Conservation (phyloP, 2,329 filamentous ascomycete species). For the Sphaerostilbella broomeana region DNA sequence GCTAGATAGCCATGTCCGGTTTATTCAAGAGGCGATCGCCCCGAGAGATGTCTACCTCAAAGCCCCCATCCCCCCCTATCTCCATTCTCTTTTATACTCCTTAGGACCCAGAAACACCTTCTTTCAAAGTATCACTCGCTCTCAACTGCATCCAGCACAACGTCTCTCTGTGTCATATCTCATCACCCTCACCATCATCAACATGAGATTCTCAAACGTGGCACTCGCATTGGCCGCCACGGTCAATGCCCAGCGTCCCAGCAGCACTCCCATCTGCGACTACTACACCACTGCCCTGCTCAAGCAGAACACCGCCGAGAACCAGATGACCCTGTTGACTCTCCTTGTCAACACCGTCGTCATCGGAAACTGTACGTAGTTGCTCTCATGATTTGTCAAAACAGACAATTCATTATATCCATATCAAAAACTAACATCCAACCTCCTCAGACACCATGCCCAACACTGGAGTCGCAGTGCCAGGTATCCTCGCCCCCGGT, state of each 20-base stretch:
- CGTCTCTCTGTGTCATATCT: too few relatives aligned
- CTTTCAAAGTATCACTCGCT: too few relatives aligned
- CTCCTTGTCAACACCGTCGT: constrained; percentile 57
- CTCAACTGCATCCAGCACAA: too few relatives aligned
- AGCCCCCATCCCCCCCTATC: too few relatives aligned
- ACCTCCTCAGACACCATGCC: constrained; percentile 40
- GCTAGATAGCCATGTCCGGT: too few relatives aligned
- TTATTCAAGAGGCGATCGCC: too few relatives aligned
- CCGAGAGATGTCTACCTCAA: too few relatives aligned
- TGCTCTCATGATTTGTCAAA: neutral
- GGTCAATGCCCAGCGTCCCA: constrained; percentile 38
- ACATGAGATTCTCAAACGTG: constrained; percentile 21
- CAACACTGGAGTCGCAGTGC: constrained; percentile 45
- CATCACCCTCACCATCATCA: too few relatives aligned
- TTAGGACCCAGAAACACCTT: too few relatives aligned
- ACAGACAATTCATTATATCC: neutral
- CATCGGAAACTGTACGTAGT: constrained; percentile 50
- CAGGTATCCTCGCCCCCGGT: constrained; percentile 51
- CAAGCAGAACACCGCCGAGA: constrained; percentile 51
- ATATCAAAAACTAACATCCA: neutral
- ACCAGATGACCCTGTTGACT: constrained; percentile 50
- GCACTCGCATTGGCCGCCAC: constrained; percentile 18
- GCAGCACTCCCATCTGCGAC: constrained; percentile 51
- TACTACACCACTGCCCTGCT: constrained; percentile 56
- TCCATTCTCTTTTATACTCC: too few relatives aligned